phyloP scores from a whole-genome alignment of 805 yeast species.

The Candida dajiaensis region DNA sequence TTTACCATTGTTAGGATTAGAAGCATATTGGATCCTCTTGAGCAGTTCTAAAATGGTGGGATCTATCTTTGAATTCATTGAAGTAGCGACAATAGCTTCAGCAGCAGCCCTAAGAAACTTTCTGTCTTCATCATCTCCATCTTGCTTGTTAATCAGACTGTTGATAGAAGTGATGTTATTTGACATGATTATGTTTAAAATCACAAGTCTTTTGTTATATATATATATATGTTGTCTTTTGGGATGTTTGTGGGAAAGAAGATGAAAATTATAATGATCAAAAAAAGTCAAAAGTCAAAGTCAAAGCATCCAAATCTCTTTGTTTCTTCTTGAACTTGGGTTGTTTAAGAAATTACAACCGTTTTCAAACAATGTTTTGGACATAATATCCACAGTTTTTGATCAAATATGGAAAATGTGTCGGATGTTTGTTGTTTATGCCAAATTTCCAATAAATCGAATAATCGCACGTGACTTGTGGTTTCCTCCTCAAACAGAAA shows the following conservation, averaged over 20 bases:
- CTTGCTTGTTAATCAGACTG: constrained; percentile 4
- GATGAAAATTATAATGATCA: no score
- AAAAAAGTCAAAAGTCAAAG: neutral
- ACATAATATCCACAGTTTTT: neutral
- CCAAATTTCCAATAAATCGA: neutral
- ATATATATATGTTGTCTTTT: no score
- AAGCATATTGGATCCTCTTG: constrained; percentile 50
- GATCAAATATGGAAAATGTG: neutral
- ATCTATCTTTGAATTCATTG: constrained; percentile 43
- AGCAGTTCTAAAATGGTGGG: constrained; percentile 59
- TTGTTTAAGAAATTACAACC: no score
- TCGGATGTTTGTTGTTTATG: neutral
- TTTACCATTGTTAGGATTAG: constrained; percentile 4
- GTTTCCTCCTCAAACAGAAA: no score
- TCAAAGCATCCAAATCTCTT: neutral
- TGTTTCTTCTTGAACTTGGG: no score
- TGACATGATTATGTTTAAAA: no score
- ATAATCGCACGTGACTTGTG: neutral
- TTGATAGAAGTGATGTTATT: constrained; percentile 5
- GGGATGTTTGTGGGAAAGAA: no score
- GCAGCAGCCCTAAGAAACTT: constrained; percentile 53
- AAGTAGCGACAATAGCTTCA: constrained; percentile 53
- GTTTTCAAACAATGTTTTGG: no score
- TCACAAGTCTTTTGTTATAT: no score
- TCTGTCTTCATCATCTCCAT: constrained; percentile 39